A percentile compares a stretch with the other conserved stretches of the same genome.
phyloP scores from a whole-genome alignment of 768 basidiomycete species.

The Rhodosporidiobolus odoratus region DNA sequence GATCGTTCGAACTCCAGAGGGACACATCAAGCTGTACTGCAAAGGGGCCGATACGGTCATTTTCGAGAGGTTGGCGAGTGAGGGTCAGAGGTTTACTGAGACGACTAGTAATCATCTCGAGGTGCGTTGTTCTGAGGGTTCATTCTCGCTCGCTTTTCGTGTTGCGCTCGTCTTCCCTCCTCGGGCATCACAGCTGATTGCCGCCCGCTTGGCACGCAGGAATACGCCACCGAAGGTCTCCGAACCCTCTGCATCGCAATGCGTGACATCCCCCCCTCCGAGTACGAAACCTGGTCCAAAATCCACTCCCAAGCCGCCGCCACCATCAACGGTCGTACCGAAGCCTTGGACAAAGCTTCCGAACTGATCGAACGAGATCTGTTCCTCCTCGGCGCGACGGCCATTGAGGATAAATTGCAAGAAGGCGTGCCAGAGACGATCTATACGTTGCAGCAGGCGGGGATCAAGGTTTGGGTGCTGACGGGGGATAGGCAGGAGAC shows the following conservation, averaged over 20 bases:
- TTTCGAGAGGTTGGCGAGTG: constrained; percentile 72
- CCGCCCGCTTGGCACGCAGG: constrained; percentile 48
- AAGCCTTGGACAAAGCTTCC: constrained; percentile 88
- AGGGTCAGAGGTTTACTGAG: constrained; percentile 71
- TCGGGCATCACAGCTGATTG: not conserved
- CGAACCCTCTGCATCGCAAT: constrained; percentile 94
- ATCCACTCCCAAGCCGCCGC: constrained; percentile 88
- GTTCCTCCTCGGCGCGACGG: constrained; percentile 88
- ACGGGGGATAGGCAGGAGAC: constrained; percentile 99
- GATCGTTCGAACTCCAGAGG: constrained; percentile 75
- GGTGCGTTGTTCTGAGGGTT: constrained; percentile 56
- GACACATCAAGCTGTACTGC: constrained; percentile 87
- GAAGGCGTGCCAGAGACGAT: constrained; percentile 98
- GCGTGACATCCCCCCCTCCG: constrained; percentile 82
- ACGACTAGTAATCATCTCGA: constrained; percentile 84
- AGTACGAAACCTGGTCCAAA: constrained; percentile 79
- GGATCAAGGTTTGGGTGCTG: constrained; percentile 98
- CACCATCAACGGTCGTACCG: constrained; percentile 91
- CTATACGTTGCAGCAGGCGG: constrained; percentile 93
- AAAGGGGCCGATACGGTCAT: constrained; percentile 99
- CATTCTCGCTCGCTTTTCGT: not conserved
- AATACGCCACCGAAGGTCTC: constrained; percentile 93
- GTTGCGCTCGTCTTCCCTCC: not conserved
- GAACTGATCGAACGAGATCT: constrained; percentile 94
- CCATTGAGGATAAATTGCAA: constrained; percentile 96